Conservation (phyloP, 768 basidiomycete genomes). For the Lanmaoa rubissima region DNA sequence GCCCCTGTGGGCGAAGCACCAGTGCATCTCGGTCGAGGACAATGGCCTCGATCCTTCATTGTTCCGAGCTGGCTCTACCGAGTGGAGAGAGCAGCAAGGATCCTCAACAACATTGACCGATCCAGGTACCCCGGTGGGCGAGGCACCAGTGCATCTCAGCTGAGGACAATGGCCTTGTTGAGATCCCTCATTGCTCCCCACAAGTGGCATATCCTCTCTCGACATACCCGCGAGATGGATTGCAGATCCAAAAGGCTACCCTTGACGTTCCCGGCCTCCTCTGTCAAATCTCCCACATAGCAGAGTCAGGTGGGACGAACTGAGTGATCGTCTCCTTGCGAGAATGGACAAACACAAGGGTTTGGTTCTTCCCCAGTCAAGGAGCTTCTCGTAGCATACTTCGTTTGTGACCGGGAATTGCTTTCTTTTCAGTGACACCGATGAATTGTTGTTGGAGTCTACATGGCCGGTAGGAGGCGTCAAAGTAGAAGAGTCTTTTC, state of each 20-base stretch:
- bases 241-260: slow-evolving; percentile 94
- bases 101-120: too few relatives aligned
- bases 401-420: slow-evolving; percentile 99
- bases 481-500: slow-evolving; percentile 96
- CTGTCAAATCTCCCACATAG: slow-evolving; percentile 81
- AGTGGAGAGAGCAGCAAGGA: too few relatives aligned
- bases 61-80: too few relatives aligned
- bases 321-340: slow-evolving; percentile 96
- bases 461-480: slow-evolving; percentile 91
- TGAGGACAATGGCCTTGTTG: too few relatives aligned
- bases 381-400: slow-evolving; percentile 97
- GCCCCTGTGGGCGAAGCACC: too few relatives aligned
- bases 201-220: slow-evolving; percentile 82
- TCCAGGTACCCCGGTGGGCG: too few relatives aligned
- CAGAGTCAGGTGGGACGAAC: slow-evolving; percentile 92
- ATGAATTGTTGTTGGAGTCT: slow-evolving; percentile 96
- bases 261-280: slow-evolving; percentile 79
- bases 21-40: too few relatives aligned
- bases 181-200: slow-evolving; percentile 47
- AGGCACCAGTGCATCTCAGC: too few relatives aligned
- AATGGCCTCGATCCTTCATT: too few relatives aligned
- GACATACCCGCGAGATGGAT: slow-evolving; percentile 99
- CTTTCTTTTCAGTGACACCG: slow-evolving; percentile 98
- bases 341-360: slow-evolving; percentile 96
- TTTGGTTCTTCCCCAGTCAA: slow-evolving; percentile 90